These are phyloP conservation scores for Trichoderma afroharzianum DNA, from an alignment of 2,329 filamentous ascomycete species.

Conservation along the genomic window DNA sequence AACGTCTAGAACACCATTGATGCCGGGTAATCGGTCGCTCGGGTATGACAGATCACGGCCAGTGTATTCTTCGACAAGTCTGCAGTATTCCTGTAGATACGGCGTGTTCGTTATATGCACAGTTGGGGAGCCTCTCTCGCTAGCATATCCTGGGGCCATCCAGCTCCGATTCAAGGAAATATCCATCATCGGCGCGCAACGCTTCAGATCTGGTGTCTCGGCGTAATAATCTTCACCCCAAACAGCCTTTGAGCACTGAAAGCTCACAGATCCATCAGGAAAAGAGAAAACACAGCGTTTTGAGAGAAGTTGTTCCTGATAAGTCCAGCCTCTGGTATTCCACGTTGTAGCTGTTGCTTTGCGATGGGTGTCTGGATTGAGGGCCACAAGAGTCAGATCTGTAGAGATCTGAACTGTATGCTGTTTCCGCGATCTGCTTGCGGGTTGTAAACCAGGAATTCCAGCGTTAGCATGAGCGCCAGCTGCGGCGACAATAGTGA, in stretches of 20 bases:
- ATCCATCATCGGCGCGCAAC: slow-evolving; percentile 10
- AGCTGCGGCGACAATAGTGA: slow-evolving; percentile 16
- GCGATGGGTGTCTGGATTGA: neutral
- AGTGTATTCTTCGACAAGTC: slow-evolving; percentile 5
- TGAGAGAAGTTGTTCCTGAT: slow-evolving; percentile 11
- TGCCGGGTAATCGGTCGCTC: neutral
- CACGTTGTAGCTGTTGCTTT: neutral
- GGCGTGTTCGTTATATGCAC: neutral
- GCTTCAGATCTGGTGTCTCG: neutral
- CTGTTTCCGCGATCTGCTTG: neutral
- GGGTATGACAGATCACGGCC: slow-evolving; percentile 7
- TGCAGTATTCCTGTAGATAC: slow-evolving; percentile 2
- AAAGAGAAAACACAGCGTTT: slow-evolving; percentile 10
- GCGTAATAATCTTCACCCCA: slow-evolving; percentile 10
- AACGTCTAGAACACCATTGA: slow-evolving; percentile 8
- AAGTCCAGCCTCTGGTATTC: slow-evolving; percentile 13
- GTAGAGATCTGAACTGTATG: neutral
- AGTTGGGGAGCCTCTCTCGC: neutral
- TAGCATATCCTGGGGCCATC: neutral
- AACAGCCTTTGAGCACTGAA: slow-evolving; percentile 13
- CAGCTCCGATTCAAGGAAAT: slow-evolving; percentile 13
- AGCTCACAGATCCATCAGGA: neutral
- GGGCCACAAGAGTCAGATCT: neutral
- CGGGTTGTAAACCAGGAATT: neutral
- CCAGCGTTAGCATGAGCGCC: slow-evolving; percentile 6